Evolutionary conservation across 2,329 filamentous ascomycete species (phyloP).

Genomic region (Fusarium papillatum): DNA sequence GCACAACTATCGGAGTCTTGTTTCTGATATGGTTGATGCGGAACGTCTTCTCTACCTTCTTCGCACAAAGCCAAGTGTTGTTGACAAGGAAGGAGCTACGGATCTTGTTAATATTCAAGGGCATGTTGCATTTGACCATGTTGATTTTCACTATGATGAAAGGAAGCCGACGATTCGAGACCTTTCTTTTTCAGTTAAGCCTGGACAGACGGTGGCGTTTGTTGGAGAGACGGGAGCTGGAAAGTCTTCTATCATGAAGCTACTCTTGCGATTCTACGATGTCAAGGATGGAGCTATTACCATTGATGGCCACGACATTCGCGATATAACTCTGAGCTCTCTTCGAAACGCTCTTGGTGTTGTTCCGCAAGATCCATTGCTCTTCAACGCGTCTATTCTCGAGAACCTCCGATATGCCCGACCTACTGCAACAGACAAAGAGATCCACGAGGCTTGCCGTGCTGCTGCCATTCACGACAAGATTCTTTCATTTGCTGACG

Average conservation of each 20-base stretch:
- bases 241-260: constrained; percentile 73
- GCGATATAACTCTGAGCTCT: constrained; percentile 68
- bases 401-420: constrained; percentile 76
- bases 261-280: constrained; percentile 73
- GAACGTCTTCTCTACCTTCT: constrained; percentile 72
- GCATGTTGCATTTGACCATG: constrained; percentile 66
- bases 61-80: constrained; percentile 68
- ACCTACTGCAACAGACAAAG: constrained; percentile 70
- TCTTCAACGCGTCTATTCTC: constrained; percentile 75
- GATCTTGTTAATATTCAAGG: constrained; percentile 60
- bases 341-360: constrained; percentile 72
- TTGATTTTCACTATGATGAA: constrained; percentile 68
- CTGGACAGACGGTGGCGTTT: constrained; percentile 70
- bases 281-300: constrained; percentile 65
- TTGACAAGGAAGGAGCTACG: constrained; percentile 59
- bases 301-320: constrained; percentile 72
- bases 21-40: constrained; percentile 70
- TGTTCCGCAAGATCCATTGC: constrained; percentile 73
- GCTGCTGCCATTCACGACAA: constrained; percentile 75
- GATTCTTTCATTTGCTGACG: constrained; percentile 69
- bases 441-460: constrained; percentile 71
- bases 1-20: constrained; percentile 42
- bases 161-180: constrained; percentile 64
- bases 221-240: constrained; percentile 74
- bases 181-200: constrained; percentile 61